These are phyloP conservation scores for Brettanomyces nanus DNA, from an alignment of 805 yeast genomes.

Conservation along the genomic window DNA sequence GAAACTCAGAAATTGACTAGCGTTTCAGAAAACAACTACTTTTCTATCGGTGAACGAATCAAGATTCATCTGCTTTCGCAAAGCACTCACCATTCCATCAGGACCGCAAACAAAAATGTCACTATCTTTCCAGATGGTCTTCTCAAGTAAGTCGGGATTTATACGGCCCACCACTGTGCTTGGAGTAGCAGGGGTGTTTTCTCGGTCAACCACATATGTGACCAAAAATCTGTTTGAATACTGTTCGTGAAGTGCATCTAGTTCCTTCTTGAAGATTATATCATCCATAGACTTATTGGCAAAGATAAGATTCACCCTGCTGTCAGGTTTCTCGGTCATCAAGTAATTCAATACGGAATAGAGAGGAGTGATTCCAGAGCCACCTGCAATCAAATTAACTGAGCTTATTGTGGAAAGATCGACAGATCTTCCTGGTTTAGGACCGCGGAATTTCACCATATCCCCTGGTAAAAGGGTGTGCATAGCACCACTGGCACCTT, in stretches of 20 bases:
- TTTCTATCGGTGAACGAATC: not conserved
- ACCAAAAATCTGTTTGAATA: conserved; percentile 4
- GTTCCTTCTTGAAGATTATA: conserved; percentile 13
- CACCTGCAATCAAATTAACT: conserved; percentile 8
- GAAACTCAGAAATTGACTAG: no score
- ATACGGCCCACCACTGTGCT: not conserved
- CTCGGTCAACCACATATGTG: conserved; percentile 3
- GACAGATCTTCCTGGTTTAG: conserved; percentile 2
- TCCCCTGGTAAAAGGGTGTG: conserved; percentile 3
- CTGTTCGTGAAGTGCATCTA: conserved; percentile 24
- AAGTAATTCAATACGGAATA: conserved; percentile 3
- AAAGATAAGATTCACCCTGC: conserved; percentile 1
- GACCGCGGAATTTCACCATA: conserved; percentile 2
- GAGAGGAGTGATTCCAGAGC: conserved; percentile 8
- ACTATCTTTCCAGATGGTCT: not conserved
- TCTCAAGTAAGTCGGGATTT: not conserved
- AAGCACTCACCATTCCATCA: not conserved
- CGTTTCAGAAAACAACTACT: not conserved
- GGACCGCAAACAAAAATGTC: conserved; percentile 1
- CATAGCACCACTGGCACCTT: conserved; percentile 3
- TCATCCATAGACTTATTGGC: conserved; percentile 1
- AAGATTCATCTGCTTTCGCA: not conserved
- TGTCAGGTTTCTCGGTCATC: conserved; percentile 1
- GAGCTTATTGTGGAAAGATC: not conserved
- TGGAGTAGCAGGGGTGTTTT: not conserved